These are phyloP conservation scores for Fusarium succisae DNA, from an alignment of 2,329 filamentous ascomycete species.

Conservation along the genomic window DNA sequence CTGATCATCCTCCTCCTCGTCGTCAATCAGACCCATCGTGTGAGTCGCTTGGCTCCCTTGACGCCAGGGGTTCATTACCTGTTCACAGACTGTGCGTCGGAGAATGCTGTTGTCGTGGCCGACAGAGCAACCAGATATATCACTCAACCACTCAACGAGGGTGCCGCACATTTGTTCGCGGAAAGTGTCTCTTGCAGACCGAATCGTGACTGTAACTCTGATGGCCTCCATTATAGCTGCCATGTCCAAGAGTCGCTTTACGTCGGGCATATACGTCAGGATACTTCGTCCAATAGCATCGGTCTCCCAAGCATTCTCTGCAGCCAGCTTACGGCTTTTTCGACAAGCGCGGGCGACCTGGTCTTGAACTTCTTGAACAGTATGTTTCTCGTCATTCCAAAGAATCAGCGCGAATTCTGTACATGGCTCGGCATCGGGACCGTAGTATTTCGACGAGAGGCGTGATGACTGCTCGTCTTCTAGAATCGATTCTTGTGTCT, in stretches of 20 bases:
- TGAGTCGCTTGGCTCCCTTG: conserved; percentile 86
- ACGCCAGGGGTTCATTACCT: conserved; percentile 88
- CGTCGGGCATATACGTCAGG: conserved; percentile 77
- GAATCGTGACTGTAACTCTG: conserved; percentile 93
- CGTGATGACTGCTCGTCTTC: conserved; percentile 85
- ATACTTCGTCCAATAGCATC: conserved; percentile 89
- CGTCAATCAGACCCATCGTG: conserved; percentile 58
- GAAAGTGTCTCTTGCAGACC: conserved; percentile 93
- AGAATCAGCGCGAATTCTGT: conserved; percentile 83
- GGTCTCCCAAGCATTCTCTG: conserved; percentile 83
- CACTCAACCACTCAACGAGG: conserved; percentile 94
- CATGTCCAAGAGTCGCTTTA: conserved; percentile 78
- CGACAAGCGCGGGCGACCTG: conserved; percentile 91
- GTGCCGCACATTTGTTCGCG: conserved; percentile 98
- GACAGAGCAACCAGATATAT: conserved; percentile 90
- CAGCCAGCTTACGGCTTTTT: conserved; percentile 73
- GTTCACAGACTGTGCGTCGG: conserved; percentile 85
- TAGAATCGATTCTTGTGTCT: conserved; percentile 82
- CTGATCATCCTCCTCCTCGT: conserved; percentile 59
- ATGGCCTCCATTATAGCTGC: conserved; percentile 93
- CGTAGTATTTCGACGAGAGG: conserved; percentile 75
- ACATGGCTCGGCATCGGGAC: conserved; percentile 58
- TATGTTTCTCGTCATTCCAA: conserved; percentile 99
- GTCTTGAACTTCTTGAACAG: conserved; percentile 86
- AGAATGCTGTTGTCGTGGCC: conserved; percentile 82